phyloP scores from a whole-genome alignment of 2,329 filamentous ascomycete species.

The Ophiocordyceps camponoti-floridani region DNA sequence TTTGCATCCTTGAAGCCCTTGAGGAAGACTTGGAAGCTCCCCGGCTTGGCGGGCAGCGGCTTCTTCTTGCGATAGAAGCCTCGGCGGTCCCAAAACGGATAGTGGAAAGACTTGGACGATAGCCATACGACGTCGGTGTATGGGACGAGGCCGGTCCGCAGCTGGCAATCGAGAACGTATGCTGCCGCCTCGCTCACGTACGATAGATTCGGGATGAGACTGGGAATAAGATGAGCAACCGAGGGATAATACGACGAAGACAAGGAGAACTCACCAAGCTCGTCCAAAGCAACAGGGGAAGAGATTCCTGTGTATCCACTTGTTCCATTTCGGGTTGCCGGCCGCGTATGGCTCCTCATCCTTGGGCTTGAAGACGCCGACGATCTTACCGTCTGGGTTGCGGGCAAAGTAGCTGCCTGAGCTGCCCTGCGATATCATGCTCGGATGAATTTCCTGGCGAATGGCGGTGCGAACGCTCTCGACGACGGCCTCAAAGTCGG shows the following conservation, averaged over 20 bases:
- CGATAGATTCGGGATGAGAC: conserved; percentile 87
- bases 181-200: conserved; percentile 97
- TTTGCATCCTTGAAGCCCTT: conserved; percentile 97
- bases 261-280: conserved; percentile 42
- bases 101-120: conserved; percentile 94
- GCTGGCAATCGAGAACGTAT: conserved; percentile 79
- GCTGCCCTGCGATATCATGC: conserved; percentile 91
- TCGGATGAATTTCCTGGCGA: conserved; percentile 76
- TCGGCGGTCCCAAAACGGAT: conserved; percentile 90
- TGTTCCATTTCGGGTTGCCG: conserved; percentile 97
- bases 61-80: conserved; percentile 79
- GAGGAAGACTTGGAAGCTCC: conserved; percentile 93
- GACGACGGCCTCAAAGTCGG: conserved; percentile 74
- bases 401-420: conserved; percentile 96
- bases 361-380: conserved; percentile 97
- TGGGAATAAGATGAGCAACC: conserved; percentile 8
- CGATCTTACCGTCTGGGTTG: conserved; percentile 79
- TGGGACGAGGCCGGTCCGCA: conserved; percentile 82
- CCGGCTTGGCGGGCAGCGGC: conserved; percentile 71
- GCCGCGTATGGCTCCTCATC: conserved; percentile 97
- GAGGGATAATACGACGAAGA: not conserved
- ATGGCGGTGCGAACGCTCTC: conserved; percentile 86
- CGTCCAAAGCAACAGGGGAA: conserved; percentile 96
- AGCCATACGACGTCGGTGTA: conserved; percentile 92
- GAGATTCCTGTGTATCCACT: conserved; percentile 95